These are phyloP conservation scores for Podospora appendiculata DNA, from an alignment of 495 filamentous ascomycete species.

Conservation along the genomic window DNA sequence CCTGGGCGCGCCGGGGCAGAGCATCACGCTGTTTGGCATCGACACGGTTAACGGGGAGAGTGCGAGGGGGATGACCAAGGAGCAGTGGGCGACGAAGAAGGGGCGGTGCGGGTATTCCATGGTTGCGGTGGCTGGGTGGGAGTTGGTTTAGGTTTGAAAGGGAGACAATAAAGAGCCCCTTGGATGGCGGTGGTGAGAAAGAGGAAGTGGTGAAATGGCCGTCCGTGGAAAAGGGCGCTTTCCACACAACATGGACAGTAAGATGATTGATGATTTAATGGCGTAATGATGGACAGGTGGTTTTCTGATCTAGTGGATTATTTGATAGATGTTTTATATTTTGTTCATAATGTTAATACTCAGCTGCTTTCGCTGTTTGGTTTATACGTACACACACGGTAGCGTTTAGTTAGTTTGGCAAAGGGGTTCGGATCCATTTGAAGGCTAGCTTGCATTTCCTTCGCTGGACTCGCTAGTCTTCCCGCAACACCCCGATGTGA, in stretches of 20 bases:
- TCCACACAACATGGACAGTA: not conserved
- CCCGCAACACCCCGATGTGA: slow-evolving; percentile 51
- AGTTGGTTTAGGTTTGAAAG: slow-evolving; percentile 42
- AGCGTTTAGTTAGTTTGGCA: no score
- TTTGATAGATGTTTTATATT: no score
- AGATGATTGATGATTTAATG: not conserved
- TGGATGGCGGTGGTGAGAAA: not conserved
- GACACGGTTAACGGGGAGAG: slow-evolving; percentile 55
- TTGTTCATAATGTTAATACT: no score
- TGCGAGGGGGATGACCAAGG: slow-evolving; percentile 57
- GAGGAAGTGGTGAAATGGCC: not conserved
- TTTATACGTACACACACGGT: no score
- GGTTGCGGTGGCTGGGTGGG: slow-evolving; percentile 59
- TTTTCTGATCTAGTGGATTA: not conserved
- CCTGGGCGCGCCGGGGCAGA: slow-evolving; percentile 64
- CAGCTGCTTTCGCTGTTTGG: no score
- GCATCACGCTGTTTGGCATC: slow-evolving; percentile 52
- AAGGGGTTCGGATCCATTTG: no score
- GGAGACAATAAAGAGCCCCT: not conserved
- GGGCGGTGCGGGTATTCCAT: slow-evolving; percentile 54
- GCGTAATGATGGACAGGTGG: not conserved
- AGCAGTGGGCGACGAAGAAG: slow-evolving; percentile 56
- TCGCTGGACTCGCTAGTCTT: no score
- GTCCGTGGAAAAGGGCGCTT: no score
- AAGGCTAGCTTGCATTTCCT: no score